Base-by-base conservation (phyloP, 768 basidiomycete species). In the Boletellus ananas region DNA sequence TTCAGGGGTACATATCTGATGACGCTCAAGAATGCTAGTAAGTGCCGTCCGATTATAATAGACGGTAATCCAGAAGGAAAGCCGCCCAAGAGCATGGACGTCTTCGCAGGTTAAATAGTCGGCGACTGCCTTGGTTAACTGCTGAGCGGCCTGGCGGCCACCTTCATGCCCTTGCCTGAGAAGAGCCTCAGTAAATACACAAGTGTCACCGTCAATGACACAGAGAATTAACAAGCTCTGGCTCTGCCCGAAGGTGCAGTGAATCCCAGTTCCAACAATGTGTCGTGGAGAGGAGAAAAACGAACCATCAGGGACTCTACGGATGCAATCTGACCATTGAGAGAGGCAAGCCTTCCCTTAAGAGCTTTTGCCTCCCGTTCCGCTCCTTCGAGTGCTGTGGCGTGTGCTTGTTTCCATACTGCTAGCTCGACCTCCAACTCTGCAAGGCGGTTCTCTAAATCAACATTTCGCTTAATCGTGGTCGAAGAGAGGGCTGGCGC, bases 21-120 rank as follows among this genome's bases (percentile, higher is more conserved):
- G 74, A 29, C 69, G 70, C 49, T 77, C 66, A 34, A 87, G 74
- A 43, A 69, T 67, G 44, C 79, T 77, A 11, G 75, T 63, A 39
- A 86, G 68, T 29, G 77, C 77, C 46, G 68, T 60, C 67, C 78
- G 84, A 73, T 85, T 87, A 68, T 80, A 78, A 71, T 81, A 89
- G 54, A 90, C 64, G 38, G 80, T 80, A 43, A 87, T 79, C 85
- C 85, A 89, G 65, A 88, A 87, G 23, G 86, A 85, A 35, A 87
- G 73, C 9, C 82, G 76, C 27, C 80, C 82, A 50, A 80, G 77
- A 48, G 79, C 73, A 47, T 80, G 79, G 43, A 82, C 69, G 45
- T 79, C 80, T 61, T 87, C 81, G 57, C 71, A 73, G 45, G 81
- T 73, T 46, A 90, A 73, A 67, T 85, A 79, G 53, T 81, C 81